Base-by-base conservation (phyloP, 768 basidiomycete species). In the Panaeolus papilionaceus region DNA sequence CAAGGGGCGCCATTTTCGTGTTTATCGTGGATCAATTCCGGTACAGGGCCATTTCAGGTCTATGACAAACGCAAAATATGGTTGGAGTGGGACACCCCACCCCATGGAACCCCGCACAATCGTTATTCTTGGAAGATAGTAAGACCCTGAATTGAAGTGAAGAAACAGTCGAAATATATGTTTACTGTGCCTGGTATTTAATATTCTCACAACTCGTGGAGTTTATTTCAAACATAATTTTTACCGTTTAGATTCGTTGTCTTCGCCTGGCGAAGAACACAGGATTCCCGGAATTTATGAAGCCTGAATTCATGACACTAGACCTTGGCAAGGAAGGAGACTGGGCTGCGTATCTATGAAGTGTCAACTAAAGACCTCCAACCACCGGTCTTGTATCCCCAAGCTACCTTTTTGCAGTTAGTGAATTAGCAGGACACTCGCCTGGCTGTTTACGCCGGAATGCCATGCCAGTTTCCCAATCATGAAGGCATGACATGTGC, bases 161-260 rank as follows among this genome's bases (percentile, higher is more conserved):
- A 47, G 28, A 58, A 58, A 28, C 33, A 33, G 26, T 12, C 14
- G 33, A 58, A 37, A 9, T 51, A 37, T 28, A 58, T 16, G 6
- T 37, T 14, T 58, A 58, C 28, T 16, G 54, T 58, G 54, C 54
- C 54, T 58, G 54, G 26, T 58, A 10, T 49, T 49, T 49, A 5
- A 23, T 16, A 2, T 33, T 28, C 54, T 58, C 54, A 58, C 28
- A 33, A 12, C 12, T 28, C 54, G 54, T 58, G 54, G 9, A 58
- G 33, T 58, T 18, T 18, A 28, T 33, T 58, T 37, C 18, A 28
- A 58, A 12, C 54, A 58, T 9, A 7, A 58, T 37, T 58, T 58
- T 58, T 58, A 58, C 54, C 54, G 54, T 58, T 58, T 58, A 58
- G 54, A 58, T 58, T 58, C 54, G 33, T 16, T 28, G 12, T 10